Percentiles rank a stretch among this genome's conserved stretches.
phyloP scores from a whole-genome alignment of 192 early-diverging fungal genomes.

The Podila epigama region DNA sequence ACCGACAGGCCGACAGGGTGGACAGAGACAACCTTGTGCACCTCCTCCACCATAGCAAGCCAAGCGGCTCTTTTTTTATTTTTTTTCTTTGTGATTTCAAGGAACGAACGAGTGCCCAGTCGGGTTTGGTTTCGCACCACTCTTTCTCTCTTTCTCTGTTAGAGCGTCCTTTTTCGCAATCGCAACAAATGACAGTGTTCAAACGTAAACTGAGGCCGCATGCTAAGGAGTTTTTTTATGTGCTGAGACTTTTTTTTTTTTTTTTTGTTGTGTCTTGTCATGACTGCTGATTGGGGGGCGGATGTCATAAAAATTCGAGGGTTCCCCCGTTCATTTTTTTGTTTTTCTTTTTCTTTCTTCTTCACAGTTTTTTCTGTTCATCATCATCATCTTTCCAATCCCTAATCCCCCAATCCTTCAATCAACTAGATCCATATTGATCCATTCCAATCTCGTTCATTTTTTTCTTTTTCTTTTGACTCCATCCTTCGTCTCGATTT shows the following conservation, averaged over 20 bases:
- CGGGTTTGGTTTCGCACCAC: neutral
- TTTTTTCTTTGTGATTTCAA: neutral
- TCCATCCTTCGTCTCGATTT: conserved; percentile 5
- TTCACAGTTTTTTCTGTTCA: conserved; percentile 14
- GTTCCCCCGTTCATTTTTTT: neutral
- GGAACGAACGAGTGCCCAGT: too few relatives aligned
- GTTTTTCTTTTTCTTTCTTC: conserved; percentile 20
- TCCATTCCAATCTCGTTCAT: conserved; percentile 31
- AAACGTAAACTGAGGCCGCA: too few relatives aligned
- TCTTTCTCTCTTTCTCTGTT: neutral
- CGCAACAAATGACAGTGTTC: too few relatives aligned
- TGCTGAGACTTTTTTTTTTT: neutral
- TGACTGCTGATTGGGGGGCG: neutral
- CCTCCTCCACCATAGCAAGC: neutral
- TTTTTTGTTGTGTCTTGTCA: neutral
- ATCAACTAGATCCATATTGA: conserved; percentile 34
- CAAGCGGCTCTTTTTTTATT: neutral
- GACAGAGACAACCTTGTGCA: neutral
- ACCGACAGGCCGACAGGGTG: neutral
- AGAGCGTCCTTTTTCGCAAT: too few relatives aligned
- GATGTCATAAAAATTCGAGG: neutral
- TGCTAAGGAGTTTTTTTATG: neutral
- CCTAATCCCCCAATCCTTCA: conserved; percentile 43
- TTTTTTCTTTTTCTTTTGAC: conserved; percentile 18
- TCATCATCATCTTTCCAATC: conserved; percentile 39